phyloP scores from a whole-genome alignment of 208 protist genomes.

The Vickermania spadyakhi region DNA sequence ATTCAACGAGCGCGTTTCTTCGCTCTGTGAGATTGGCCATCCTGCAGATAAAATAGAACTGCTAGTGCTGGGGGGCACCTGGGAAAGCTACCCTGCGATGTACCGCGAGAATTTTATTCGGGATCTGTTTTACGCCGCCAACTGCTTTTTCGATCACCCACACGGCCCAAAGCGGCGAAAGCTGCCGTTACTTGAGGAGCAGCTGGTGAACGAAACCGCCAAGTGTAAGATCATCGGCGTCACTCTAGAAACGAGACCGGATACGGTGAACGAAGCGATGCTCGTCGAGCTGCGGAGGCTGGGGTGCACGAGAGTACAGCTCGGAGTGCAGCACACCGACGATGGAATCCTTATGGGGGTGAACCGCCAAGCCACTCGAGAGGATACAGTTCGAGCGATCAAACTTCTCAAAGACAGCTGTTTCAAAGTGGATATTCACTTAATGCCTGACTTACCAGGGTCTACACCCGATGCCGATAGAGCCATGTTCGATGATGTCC shows the following conservation, averaged over 20 bases:
- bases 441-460: slow-evolving; percentile 99
- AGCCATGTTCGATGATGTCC: slow-evolving; percentile 92
- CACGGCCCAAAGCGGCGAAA: slow-evolving; percentile 21
- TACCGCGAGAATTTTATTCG: slow-evolving; percentile 91
- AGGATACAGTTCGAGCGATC: slow-evolving; percentile 91
- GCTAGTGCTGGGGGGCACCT: slow-evolving; percentile 99
- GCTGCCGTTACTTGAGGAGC: slow-evolving; percentile 70
- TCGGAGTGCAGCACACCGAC: slow-evolving; percentile 98
- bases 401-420: slow-evolving; percentile 95
- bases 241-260: slow-evolving; percentile 99
- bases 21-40: slow-evolving; percentile 82
- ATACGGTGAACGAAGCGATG: slow-evolving; percentile 93
- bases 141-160: slow-evolving; percentile 52
- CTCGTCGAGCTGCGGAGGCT: slow-evolving; percentile 86
- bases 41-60: slow-evolving; percentile 96
- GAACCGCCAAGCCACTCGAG: slow-evolving; percentile 93
- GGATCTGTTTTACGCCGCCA: slow-evolving; percentile 87
- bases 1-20: slow-evolving; percentile 73
- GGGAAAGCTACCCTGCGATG: slow-evolving; percentile 93
- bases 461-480: slow-evolving; percentile 92
- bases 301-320: slow-evolving; percentile 97
- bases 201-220: slow-evolving; percentile 89
- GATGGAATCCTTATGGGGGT: slow-evolving; percentile 91
- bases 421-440: slow-evolving; percentile 98
- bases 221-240: slow-evolving; percentile 97